phyloP scores from a whole-genome alignment of 345 rosid species.

The Excoecaria cochinchinensis region DNA sequence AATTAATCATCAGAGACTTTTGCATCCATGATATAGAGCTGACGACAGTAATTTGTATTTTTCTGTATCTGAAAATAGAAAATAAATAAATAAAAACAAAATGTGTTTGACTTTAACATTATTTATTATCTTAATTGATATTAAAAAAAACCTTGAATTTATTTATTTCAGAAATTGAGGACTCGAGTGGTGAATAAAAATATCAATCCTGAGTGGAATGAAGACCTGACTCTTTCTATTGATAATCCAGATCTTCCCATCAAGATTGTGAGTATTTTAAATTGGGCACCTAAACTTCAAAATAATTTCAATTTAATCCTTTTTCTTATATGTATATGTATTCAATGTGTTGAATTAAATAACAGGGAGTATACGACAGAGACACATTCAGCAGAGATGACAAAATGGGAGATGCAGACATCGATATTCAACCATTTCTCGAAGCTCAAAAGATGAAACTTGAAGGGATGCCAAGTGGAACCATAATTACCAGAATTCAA shows the following conservation, averaged over 20 bases:
- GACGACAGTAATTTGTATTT: not conserved
- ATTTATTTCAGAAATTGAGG: conserved; percentile 61
- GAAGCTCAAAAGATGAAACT: conserved; percentile 16
- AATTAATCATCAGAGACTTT: too few species aligned
- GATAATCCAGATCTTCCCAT: conserved; percentile 58
- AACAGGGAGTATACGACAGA: conserved; percentile 66
- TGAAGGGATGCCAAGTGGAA: conserved; percentile 42
- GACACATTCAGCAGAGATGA: conserved; percentile 71
- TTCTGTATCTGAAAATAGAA: too few species aligned
- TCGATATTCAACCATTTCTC: conserved; percentile 22
- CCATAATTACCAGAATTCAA: conserved; percentile 46
- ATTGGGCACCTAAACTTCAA: too few species aligned
- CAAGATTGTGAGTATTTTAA: conserved; percentile 49
- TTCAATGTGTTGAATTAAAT: not conserved
- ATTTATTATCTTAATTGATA: not conserved
- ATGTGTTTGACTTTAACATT: not conserved
- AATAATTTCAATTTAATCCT: too few species aligned
- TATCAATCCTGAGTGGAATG: conserved; percentile 86
- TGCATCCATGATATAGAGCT: not conserved
- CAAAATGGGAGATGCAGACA: conserved; percentile 85
- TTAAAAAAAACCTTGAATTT: not conserved
- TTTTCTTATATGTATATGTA: too few species aligned
- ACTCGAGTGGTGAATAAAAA: conserved; percentile 59
- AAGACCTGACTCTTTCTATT: conserved; percentile 65
- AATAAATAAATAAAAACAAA: too few species aligned